Percentiles rank a stretch among this genome's conserved stretches.
These are phyloP conservation scores for Plectosphaerella plurivora DNA, from an alignment of 2,329 filamentous ascomycete species.

Conservation along the genomic window DNA sequence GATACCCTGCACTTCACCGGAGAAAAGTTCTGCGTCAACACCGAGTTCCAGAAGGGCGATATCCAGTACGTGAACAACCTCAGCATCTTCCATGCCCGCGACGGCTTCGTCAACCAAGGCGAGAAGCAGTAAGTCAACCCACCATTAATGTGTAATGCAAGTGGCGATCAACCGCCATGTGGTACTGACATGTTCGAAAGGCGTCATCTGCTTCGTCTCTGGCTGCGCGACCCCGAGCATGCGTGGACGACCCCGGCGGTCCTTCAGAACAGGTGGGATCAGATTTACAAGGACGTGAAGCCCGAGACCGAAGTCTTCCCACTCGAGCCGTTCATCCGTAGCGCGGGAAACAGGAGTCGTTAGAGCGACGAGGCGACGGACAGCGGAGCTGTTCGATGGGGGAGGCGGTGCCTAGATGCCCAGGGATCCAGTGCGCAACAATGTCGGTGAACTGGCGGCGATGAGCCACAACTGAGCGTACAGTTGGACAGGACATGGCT, in stretches of 20 bases:
- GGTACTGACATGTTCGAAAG: constrained; percentile 18
- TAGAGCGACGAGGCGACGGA: not conserved
- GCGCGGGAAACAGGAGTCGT: constrained; percentile 11
- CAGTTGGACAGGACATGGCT: no score
- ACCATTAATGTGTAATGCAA: not conserved
- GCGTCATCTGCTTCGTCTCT: constrained; percentile 41
- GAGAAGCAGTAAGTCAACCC: constrained; percentile 35
- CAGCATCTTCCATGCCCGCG: constrained; percentile 47
- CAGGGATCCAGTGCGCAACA: no score
- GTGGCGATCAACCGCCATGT: not conserved
- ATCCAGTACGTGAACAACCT: constrained; percentile 53
- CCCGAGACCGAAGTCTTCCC: constrained; percentile 51
- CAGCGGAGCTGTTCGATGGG: no score
- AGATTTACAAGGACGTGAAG: constrained; percentile 47
- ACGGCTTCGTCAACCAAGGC: constrained; percentile 38
- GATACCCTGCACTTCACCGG: constrained; percentile 46
- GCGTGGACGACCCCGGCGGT: constrained; percentile 42
- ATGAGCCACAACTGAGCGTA: no score
- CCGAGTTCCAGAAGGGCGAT: constrained; percentile 45
- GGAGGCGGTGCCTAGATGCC: no score
- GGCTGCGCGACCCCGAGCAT: constrained; percentile 43
- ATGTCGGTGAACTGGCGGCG: no score
- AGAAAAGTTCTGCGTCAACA: constrained; percentile 37
- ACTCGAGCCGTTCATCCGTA: constrained; percentile 38
- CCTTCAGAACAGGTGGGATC: constrained; percentile 43